Evolutionary conservation across 495 filamentous ascomycete genomes (phyloP).

Genomic region (Penicillium flavigenum): DNA sequence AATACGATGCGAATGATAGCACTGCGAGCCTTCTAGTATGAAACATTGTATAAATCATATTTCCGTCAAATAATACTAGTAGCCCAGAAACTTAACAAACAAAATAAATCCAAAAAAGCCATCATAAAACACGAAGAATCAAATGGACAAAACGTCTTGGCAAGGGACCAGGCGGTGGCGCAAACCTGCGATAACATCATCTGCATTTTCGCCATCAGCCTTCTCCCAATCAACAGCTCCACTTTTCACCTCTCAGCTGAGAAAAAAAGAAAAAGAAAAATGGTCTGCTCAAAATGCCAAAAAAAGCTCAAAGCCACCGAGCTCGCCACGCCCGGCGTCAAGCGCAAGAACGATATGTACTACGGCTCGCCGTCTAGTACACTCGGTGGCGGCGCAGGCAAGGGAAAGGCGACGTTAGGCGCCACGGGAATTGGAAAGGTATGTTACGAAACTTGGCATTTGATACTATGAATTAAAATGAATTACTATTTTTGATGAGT

Average conservation of each 20-base stretch:
- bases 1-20: neutral
- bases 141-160: slow-evolving; percentile 19
- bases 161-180: slow-evolving; percentile 24
- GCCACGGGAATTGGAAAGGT: slow-evolving; percentile 42
- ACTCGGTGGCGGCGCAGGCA: slow-evolving; percentile 50
- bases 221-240: neutral
- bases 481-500: neutral
- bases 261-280: slow-evolving; percentile 33
- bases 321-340: slow-evolving; percentile 67
- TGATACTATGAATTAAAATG: neutral
- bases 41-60: neutral
- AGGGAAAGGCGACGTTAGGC: slow-evolving; percentile 49
- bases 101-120: neutral
- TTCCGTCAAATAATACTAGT: neutral
- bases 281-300: slow-evolving; percentile 71
- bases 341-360: slow-evolving; percentile 72
- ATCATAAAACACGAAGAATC: neutral
- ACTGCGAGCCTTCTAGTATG: neutral
- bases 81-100: neutral
- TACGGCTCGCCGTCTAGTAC: slow-evolving; percentile 63
- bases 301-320: slow-evolving; percentile 61
- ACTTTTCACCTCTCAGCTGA: neutral
- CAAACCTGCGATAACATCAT: slow-evolving; percentile 15
- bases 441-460: slow-evolving; percentile 1
- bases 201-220: neutral